Evolutionary conservation across 352 stramenopile genomes (phyloP), one percentile per base, ranked within the genome.

Genomic region (Phytopythium cucurbitacearum): DNA sequence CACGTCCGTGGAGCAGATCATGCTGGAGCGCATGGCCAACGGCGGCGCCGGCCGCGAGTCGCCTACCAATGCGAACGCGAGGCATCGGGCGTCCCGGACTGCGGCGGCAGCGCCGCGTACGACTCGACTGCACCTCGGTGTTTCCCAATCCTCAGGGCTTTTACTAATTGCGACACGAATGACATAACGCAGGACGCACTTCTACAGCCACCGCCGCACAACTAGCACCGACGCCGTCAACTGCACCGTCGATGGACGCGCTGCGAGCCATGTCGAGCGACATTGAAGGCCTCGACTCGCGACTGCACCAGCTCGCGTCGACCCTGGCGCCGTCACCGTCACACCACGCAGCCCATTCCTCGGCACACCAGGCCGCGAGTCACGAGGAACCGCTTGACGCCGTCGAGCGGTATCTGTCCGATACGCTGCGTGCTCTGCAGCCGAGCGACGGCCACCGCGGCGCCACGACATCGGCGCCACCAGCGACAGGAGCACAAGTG

Each of bases 1-100:
- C 52, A 82, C 64, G 59, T 88, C 77, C 3, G 60, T 92, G 40
- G 82, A 92, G 56, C 79, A 92, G 53, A 64, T 92, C 15, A 38
- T 92, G 43, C 60, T 90, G 8, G 56, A 73, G 13, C 73, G 82
- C 10, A 65, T 83, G 38, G 69, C 65, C 4, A 69, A 65, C 32
- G 41, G 6, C 38, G 34, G 21, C 5, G 11, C 46, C 7, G 12
- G 10, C 40, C 39, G 32, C 13, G 48, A 56, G 45, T 33, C 21
- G 21, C 21, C 21, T 28, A 28, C 21, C 21, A 28, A 28, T 28
- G 21, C 21, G 21, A 28, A 28, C 21, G 21, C 21, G 21, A 28
- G 21, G 21, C 21, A 28, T 28, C 21, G 21, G 21, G 21, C 21
- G 21, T 28, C 21, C 21, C 21, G 21, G 21, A 28, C 21, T 28